A percentile compares a stretch with the other conserved stretches of the same genome.
These are phyloP conservation scores for Chaetoceros tenuissimus DNA, from an alignment of 108 stramenopile species.

Conservation along the genomic window DNA sequence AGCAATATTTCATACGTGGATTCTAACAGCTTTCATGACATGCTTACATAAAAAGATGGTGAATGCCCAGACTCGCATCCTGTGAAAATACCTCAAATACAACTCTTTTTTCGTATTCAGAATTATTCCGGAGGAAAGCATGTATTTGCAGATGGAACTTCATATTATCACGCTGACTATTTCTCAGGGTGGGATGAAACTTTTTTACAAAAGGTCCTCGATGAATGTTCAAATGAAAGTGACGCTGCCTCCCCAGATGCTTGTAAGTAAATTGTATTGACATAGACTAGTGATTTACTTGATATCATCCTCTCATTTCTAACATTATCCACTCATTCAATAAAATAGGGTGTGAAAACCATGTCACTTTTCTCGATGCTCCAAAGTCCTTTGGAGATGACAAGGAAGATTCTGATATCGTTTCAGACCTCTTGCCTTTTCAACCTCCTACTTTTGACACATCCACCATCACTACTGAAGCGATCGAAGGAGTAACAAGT, in stretches of 20 bases:
- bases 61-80: constrained; percentile 9
- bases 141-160: constrained; percentile 3
- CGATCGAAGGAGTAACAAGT: constrained; percentile 1
- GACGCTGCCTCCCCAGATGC: constrained; percentile 5
- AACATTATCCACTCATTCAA: not conserved
- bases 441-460: constrained; percentile 1
- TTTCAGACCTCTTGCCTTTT: constrained; percentile 1
- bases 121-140: constrained; percentile 7
- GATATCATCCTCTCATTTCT: no score
- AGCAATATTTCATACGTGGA: no score
- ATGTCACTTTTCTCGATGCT: not conserved
- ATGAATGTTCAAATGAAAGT: constrained; percentile 4
- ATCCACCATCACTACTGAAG: constrained; percentile 4
- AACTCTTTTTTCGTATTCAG: constrained; percentile 6
- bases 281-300: no score
- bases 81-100: constrained; percentile 9
- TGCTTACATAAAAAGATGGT: no score
- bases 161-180: constrained; percentile 8
- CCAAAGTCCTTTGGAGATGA: constrained; percentile 6
- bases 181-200: constrained; percentile 11
- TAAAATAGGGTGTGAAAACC: not conserved
- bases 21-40: no score
- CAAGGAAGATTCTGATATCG: constrained; percentile 6
- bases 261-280: no score
- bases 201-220: constrained; percentile 4